Base-by-base conservation (phyloP, 2,329 filamentous ascomycete species). In the Magnaporthales sp. region DNA sequence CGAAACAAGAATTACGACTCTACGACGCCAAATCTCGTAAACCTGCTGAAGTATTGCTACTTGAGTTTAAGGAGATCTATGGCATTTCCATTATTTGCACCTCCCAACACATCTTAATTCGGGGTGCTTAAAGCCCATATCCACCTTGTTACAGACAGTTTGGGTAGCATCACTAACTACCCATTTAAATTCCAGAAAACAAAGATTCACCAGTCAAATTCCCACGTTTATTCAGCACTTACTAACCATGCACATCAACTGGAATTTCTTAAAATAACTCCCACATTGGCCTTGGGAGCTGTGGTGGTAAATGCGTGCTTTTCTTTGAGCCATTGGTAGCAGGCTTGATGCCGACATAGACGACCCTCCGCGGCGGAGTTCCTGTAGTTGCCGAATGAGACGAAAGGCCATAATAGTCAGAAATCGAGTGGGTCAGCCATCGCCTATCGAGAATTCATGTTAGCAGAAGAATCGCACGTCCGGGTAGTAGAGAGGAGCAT, bases 381-480 rank as follows among this genome's bases (percentile, higher is more conserved):
- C 88, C 88, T 1, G 89, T 84, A 0, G 90, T 90, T 68, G 94
- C 86, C 4, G 91, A 93, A 80, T 89, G 92, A 24, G 93, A 97
- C 68, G 88, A 86, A 67, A 97, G 84, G 61, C 93, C 93, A 75
- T 98, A 98, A 77, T 98, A 98, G 56, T 90, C 87, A 10, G 92
- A 94, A 69, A 98, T 93, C 67, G 91, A 91, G 77, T 98, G 93
- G 1, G 96, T 92, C 66, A 98, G 86, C 91, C 93, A 98, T 70
- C 94, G 91, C 71, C 91, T 94, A 68, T 63, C 63, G 64, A n/a
- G 13, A 38, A 46, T 66, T 72, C 56, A 27, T 27, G 70, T 70
- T 32, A 68, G 66, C 62, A 31, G 8, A n/a, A n/a, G 19, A 8
- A 60, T 6, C n/a, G 15, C 27, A 29, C 22, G 56, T 3, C 31